Evolutionary conservation across 495 filamentous ascomycete genomes (phyloP), one percentile per base, ranked within the genome.

Genomic region (Xylaria telfairii): DNA sequence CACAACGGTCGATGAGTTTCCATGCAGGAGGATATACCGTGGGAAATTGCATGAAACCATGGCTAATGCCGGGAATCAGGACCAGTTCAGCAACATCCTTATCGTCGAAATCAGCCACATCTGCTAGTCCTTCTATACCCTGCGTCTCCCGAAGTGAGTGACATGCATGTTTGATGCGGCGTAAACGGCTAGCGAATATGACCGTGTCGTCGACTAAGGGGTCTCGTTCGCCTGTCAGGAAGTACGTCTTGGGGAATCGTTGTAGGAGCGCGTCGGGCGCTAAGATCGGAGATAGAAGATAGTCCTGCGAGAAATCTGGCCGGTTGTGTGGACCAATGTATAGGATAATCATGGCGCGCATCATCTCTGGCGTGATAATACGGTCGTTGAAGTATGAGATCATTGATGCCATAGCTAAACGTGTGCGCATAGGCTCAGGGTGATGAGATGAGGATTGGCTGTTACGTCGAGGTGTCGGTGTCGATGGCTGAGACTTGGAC

Each of bases 301-400:
- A 97, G 79, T 99, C 96, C 12, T 92, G 94, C 34, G 87, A 87
- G 81, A 99, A 98, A 78, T 98, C 94, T 9, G 96, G 96, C 1
- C 94, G 90, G 81, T 94, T 91, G 77, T 97, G 90, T 0, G 95
- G 95, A 19, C 96, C 96, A 72, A 99, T 92, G 77, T 99, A 99
- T 26, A 99, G 87, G 79, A 99, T 97, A 69, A 99, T 96, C 96
- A 99, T 98, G 37, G 94, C 94, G 63, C 96, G 91, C 92, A 98
- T 97, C 93, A 99, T 97, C 78, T 98, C 96, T 0, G 96, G 96
- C 0, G 93, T 94, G 30, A 99, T 86, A 44, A 99, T 92, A 28
- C 96, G 92, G 81, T 99, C 96, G 79, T 95, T 93, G 77, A 97
- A 96, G 82, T 98, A 99, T 13, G 95, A 97, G 65, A 99, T 95